A percentile compares a stretch with the other conserved stretches of the same genome.
Evolutionary conservation across 2,329 filamentous ascomycete species (phyloP).

Genomic region (Fusarium temperatum): DNA sequence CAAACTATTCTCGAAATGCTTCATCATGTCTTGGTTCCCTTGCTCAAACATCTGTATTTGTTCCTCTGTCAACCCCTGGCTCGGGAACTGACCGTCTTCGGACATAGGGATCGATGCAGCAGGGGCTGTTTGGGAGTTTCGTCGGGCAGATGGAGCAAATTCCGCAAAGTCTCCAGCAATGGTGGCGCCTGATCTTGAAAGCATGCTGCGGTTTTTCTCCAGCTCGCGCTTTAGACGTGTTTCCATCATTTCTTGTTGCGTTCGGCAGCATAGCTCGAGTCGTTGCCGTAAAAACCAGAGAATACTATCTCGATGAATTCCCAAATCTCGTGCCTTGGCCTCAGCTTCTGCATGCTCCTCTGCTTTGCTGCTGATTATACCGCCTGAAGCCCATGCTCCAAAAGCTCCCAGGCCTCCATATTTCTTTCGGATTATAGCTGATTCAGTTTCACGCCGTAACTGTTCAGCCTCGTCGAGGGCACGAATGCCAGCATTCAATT

Average conservation of each 20-base stretch:
- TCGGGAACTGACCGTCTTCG: slow-evolving; percentile 31
- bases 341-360: slow-evolving; percentile 78
- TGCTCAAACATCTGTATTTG: slow-evolving; percentile 93
- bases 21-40: slow-evolving; percentile 91
- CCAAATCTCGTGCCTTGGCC: slow-evolving; percentile 71
- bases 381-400: slow-evolving; percentile 72
- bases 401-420: slow-evolving; percentile 71
- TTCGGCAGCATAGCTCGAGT: slow-evolving; percentile 78
- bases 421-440: slow-evolving; percentile 76
- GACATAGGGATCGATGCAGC: slow-evolving; percentile 30
- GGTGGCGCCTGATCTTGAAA: slow-evolving; percentile 70
- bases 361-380: slow-evolving; percentile 58
- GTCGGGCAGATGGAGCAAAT: slow-evolving; percentile 40
- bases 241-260: slow-evolving; percentile 94
- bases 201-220: slow-evolving; percentile 87
- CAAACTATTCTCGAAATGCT: slow-evolving; percentile 92
- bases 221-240: slow-evolving; percentile 83
- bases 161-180: slow-evolving; percentile 47
- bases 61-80: slow-evolving; percentile 75
- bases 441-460: slow-evolving; percentile 79
- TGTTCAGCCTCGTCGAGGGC: slow-evolving; percentile 84
- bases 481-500: slow-evolving; percentile 83
- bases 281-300: slow-evolving; percentile 82
- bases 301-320: slow-evolving; percentile 80
- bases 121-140: slow-evolving; percentile 27